Percentiles rank a stretch among this genome's conserved stretches.
Conservation (phyloP, 768 basidiomycete genomes). For the Xerocomellus amylosporus region DNA sequence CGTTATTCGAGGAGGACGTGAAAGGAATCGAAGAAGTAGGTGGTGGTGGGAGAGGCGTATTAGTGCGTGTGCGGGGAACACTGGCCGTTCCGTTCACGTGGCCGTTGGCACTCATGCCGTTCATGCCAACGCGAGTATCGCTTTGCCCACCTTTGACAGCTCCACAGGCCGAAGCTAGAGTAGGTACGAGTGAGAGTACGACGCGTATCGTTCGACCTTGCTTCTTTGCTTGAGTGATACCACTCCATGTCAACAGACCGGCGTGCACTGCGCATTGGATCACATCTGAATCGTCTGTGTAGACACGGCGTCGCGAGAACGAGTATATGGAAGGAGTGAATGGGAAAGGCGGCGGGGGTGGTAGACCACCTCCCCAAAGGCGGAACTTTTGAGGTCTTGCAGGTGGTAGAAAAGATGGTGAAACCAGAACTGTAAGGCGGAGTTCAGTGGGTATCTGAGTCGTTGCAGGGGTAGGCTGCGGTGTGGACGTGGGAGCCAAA, state of each 20-base stretch:
- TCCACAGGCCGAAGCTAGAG: slow-evolving; percentile 42
- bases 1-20: slow-evolving; percentile 26
- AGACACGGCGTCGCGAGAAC: slow-evolving; percentile 50
- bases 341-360: slow-evolving; percentile 39
- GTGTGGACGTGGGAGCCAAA: slow-evolving; percentile 17
- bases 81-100: slow-evolving; percentile 32
- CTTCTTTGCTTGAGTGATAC: slow-evolving; percentile 36
- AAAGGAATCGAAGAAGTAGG: slow-evolving; percentile 24
- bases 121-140: slow-evolving; percentile 19
- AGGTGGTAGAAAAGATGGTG: slow-evolving; percentile 54
- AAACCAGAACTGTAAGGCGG: slow-evolving; percentile 54
- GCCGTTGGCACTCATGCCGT: slow-evolving; percentile 20
- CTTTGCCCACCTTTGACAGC: slow-evolving; percentile 34
- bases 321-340: slow-evolving; percentile 24
- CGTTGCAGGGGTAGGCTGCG: slow-evolving; percentile 7
- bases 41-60: slow-evolving; percentile 24
- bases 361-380: slow-evolving; percentile 70
- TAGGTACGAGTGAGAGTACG: slow-evolving; percentile 41
- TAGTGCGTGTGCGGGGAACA: slow-evolving; percentile 30
- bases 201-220: slow-evolving; percentile 40
- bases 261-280: slow-evolving; percentile 68
- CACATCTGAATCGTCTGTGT: slow-evolving; percentile 77
- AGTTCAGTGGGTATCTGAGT: slow-evolving; percentile 29
- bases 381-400: slow-evolving; percentile 51
- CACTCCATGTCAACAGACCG: slow-evolving; percentile 48